A percentile compares a stretch with the other conserved stretches of the same genome.
These are phyloP conservation scores for Volutella citrinella DNA, from an alignment of 2,329 filamentous ascomycete genomes.

Conservation along the genomic window DNA sequence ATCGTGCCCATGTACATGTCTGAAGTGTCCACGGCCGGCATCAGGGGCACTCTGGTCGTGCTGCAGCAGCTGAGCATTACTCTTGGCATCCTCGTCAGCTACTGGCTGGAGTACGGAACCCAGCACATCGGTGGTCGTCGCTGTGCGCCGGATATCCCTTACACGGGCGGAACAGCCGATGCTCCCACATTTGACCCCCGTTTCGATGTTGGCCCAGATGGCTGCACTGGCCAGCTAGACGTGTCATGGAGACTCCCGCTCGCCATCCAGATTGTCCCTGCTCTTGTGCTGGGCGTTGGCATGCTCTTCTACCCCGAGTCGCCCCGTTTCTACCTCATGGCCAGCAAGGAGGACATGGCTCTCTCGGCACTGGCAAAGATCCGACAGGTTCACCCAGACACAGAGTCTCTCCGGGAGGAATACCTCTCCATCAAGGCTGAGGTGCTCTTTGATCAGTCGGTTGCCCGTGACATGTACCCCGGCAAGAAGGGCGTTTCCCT, in stretches of 20 bases:
- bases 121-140: constrained; percentile 41
- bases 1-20: constrained; percentile 44
- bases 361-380: constrained; percentile 28
- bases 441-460: constrained; percentile 33
- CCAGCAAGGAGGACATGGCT: constrained; percentile 28
- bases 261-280: constrained; percentile 51
- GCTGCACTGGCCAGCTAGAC: constrained; percentile 42
- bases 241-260: constrained; percentile 47
- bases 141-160: constrained; percentile 45
- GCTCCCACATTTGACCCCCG: constrained; percentile 40
- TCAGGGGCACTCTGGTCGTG: constrained; percentile 46
- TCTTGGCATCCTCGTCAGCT: constrained; percentile 40
- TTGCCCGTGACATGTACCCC: constrained; percentile 25
- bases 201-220: constrained; percentile 36
- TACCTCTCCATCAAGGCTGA: constrained; percentile 36
- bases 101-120: constrained; percentile 41
- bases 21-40: constrained; percentile 46
- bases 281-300: constrained; percentile 51
- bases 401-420: constrained; percentile 28
- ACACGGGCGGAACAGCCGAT: constrained; percentile 39
- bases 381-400: constrained; percentile 30
- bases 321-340: constrained; percentile 33
- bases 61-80: constrained; percentile 41
- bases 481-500: constrained; percentile 28
- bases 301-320: constrained; percentile 50